phyloP scores from a whole-genome alignment of 2,329 filamentous ascomycete species.

The Paecilomyces fulvus region DNA sequence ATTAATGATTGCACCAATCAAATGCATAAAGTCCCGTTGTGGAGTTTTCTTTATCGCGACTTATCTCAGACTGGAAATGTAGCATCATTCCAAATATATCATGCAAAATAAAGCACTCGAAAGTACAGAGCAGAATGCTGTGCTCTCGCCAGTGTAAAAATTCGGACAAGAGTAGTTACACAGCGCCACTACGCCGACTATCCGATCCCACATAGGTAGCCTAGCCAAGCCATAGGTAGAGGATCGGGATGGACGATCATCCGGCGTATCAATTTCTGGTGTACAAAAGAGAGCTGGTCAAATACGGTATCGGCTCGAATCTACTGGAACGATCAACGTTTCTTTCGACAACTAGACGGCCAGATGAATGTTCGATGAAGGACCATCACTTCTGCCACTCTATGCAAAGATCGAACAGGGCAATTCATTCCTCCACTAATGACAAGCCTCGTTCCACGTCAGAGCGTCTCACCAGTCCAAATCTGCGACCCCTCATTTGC shows the following conservation, averaged over 20 bases:
- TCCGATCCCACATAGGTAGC: neutral
- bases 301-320: neutral
- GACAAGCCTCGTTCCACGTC: neutral
- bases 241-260: too few species aligned
- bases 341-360: neutral
- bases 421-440: neutral
- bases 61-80: neutral
- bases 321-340: neutral
- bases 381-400: neutral
- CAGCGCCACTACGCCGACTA: neutral
- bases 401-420: neutral
- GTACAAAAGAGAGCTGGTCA: neutral
- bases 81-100: neutral
- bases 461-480: neutral
- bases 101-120: neutral
- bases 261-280: too few species aligned
- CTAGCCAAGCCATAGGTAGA: neutral
- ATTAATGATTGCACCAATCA: neutral
- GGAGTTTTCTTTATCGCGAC: neutral
- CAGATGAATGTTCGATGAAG: neutral
- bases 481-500: neutral
- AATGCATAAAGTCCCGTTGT: neutral
- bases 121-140: too few species aligned
- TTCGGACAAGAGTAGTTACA: neutral
- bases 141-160: neutral